Base-by-base conservation (phyloP, 306 rosid species). In the Biancaea sappan region DNA sequence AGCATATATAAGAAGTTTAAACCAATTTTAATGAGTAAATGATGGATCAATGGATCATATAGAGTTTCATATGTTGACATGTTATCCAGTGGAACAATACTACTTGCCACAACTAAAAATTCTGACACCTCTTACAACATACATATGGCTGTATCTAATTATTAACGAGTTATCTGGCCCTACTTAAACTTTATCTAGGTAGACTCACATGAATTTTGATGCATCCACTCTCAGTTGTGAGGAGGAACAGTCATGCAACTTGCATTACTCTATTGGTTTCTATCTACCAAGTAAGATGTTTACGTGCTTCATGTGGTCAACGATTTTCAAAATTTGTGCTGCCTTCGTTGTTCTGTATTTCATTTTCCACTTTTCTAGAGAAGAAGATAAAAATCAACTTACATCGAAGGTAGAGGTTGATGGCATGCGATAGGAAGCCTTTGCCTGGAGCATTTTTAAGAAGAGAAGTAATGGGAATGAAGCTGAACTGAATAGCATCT, bases 381-480 rank as follows among this genome's bases (percentile, higher is more conserved):
- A n/a, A 26, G 70, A 54, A 50, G 6, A 40, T 25, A 35, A 76
- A 13, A 56, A 65, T 52, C 44, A 71, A 80, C 96, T 85, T 87
- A 94, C 98, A 90, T 72, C 99, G 63, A 65, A 92, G 95, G 73
- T 94, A 94, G 54, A 94, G 97, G 73, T 92, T 94, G 81, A 94
- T 90, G 81, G 98, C 97, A 81, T 92, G 96, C 22, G 93, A 85
- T 1, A 94, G 76, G 79, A 94, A 86, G 28, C 99, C 99, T 73
- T 83, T 87, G 62, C 99, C 99, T 2, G 90, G 86, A 72, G 85
- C 79, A 54, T 85, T 89, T 80, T 81, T 85, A 29, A 94, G 98
- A 73, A 94, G 99, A 79, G 97, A 84, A 60, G 90, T 85, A 53
- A 94, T 90, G 1, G 99, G 99, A 72, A 94, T 87, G 73, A 92